These are phyloP conservation scores for Xylaria bambusicola DNA, from an alignment of 495 filamentous ascomycete genomes.

Conservation along the genomic window DNA sequence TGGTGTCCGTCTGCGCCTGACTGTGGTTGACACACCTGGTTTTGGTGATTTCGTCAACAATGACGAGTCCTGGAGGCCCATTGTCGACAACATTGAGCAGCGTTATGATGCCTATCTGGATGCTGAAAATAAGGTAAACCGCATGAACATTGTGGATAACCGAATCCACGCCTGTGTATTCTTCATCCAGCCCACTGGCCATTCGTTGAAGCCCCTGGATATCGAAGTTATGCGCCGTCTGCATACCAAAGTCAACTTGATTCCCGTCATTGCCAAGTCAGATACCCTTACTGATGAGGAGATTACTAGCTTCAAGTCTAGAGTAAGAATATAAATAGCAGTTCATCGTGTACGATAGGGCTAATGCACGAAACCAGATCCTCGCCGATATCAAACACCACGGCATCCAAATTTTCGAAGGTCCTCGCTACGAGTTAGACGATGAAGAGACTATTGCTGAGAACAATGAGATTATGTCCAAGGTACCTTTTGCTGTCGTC, in stretches of 20 bases:
- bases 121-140: constrained; percentile 99
- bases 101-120: constrained; percentile 97
- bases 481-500: constrained; percentile 97
- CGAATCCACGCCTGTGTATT: constrained; percentile 97
- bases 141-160: constrained; percentile 99
- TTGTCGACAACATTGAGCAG: constrained; percentile 99
- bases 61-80: constrained; percentile 97
- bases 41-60: constrained; percentile 99
- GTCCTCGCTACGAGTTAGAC: constrained; percentile 95
- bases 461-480: constrained; percentile 99
- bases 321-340: constrained; percentile 67
- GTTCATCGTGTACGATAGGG: background rate
- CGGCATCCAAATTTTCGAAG: constrained; percentile 97
- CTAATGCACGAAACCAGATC: constrained; percentile 63
- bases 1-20: constrained; percentile 93
- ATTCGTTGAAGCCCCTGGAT: constrained; percentile 98
- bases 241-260: constrained; percentile 99
- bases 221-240: constrained; percentile 99
- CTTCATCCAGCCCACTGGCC: constrained; percentile 98
- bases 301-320: constrained; percentile 87
- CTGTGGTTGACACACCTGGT: constrained; percentile 95
- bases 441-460: constrained; percentile 99
- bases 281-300: constrained; percentile 98
- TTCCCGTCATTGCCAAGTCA: constrained; percentile 97
- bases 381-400: constrained; percentile 96